These are phyloP conservation scores for Halteria grandinella DNA, from an alignment of 73 alveolate genomes.

Conservation along the genomic window DNA sequence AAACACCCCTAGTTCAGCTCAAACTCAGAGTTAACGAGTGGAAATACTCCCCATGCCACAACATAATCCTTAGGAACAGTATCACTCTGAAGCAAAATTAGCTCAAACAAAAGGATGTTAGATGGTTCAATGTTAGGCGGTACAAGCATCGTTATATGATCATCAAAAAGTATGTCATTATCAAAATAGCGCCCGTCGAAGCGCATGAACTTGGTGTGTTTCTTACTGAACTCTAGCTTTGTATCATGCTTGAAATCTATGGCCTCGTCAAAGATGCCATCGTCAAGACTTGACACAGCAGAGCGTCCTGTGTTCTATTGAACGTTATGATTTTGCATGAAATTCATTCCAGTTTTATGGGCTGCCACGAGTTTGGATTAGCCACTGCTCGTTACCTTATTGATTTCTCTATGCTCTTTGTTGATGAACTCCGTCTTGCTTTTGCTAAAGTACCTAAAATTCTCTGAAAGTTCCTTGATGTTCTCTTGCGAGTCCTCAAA, in stretches of 20 bases:
- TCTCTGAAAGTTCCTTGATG: slow-evolving; percentile 16
- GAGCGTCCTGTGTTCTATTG: too few relatives aligned
- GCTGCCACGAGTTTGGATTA: not conserved
- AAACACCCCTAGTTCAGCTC: slow-evolving; percentile 66
- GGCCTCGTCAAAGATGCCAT: not conserved
- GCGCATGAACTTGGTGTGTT: slow-evolving; percentile 41
- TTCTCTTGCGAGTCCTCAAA: slow-evolving; percentile 11
- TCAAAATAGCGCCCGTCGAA: slow-evolving; percentile 64
- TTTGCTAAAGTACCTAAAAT: slow-evolving; percentile 20
- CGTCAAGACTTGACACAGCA: too few relatives aligned
- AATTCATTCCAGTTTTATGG: slow-evolving; percentile 30
- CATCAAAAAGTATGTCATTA: slow-evolving; percentile 50
- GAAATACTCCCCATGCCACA: slow-evolving; percentile 80
- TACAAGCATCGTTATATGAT: slow-evolving; percentile 28
- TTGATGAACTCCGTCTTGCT: slow-evolving; percentile 39
- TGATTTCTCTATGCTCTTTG: slow-evolving; percentile 52
- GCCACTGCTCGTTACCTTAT: slow-evolving; percentile 8
- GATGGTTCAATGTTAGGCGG: slow-evolving; percentile 70
- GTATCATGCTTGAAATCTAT: slow-evolving; percentile 6
- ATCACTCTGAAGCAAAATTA: slow-evolving; percentile 51
- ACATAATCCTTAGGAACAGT: slow-evolving; percentile 59
- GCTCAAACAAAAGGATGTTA: slow-evolving; percentile 57
- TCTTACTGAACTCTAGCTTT: slow-evolving; percentile 36
- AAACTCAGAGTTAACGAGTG: slow-evolving; percentile 65
- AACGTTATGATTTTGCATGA: too few relatives aligned